Evolutionary conservation across 306 rosid species (phyloP).

Genomic region (Rosa chinensis): DNA sequence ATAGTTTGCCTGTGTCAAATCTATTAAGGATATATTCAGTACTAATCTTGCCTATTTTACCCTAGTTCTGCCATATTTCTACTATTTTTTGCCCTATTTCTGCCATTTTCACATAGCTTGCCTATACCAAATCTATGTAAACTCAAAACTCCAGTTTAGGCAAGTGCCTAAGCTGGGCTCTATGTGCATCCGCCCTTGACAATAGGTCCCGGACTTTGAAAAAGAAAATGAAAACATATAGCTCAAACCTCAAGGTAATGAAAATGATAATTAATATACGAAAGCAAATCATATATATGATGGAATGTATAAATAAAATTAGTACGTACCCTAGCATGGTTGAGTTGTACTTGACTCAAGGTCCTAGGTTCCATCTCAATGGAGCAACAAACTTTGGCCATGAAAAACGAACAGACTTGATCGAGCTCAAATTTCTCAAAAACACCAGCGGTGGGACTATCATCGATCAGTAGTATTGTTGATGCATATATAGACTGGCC

Average conservation of each 20-base stretch:
- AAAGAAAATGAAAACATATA: constrained; percentile 1
- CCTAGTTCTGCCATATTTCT: no score
- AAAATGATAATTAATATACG: not conserved
- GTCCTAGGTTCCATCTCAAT: constrained; percentile 86
- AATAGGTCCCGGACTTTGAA: not conserved
- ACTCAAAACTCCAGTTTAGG: no score
- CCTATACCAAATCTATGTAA: no score
- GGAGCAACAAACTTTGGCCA: constrained; percentile 58
- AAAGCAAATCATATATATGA: not conserved
- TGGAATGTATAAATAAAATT: not conserved
- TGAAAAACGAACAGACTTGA: constrained; percentile 1
- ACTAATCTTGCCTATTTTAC: no score
- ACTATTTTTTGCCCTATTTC: no score
- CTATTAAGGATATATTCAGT: no score
- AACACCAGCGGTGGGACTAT: not conserved
- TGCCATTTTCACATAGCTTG: no score
- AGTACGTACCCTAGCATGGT: constrained; percentile 59
- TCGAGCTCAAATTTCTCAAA: constrained; percentile 25
- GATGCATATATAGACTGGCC: not conserved
- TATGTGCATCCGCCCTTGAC: not conserved
- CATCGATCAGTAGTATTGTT: not conserved
- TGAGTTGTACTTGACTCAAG: constrained; percentile 54
- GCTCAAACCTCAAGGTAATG: not conserved
- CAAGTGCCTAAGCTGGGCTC: no score
- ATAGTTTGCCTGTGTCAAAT: no score